A percentile compares a stretch with the other conserved stretches of the same genome.
Evolutionary conservation across 305 asterid genomes (phyloP).

Genomic region (Caryopteris hybrid): DNA sequence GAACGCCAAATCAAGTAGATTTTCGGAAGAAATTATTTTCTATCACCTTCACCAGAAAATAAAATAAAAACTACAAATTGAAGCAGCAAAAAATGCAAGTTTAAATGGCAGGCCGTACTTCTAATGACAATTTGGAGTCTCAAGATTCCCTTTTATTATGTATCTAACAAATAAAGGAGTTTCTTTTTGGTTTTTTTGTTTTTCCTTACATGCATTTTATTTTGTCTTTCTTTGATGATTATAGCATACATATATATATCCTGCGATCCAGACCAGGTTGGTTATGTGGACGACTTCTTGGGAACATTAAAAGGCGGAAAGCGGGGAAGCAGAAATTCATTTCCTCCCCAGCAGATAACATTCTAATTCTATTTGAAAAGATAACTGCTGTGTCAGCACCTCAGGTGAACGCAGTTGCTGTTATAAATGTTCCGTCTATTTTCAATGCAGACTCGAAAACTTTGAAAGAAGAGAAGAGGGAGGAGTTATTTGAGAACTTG

Average conservation of each 20-base stretch:
- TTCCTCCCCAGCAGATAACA: too few relatives aligned
- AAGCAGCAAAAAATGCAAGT: neutral
- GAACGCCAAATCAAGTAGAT: too few relatives aligned
- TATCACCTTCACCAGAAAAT: too few relatives aligned
- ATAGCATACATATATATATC: too few relatives aligned
- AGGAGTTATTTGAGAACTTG: constrained; percentile 79
- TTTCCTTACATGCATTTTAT: too few relatives aligned
- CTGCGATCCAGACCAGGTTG: too few relatives aligned
- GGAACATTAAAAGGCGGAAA: too few relatives aligned
- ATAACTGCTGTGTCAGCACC: neutral
- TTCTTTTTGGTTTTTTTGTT: too few relatives aligned
- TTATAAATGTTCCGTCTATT: neutral
- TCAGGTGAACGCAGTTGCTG: neutral
- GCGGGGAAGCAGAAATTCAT: too few relatives aligned
- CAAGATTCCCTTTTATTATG: neutral
- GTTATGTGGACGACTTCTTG: too few relatives aligned
- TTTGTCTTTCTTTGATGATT: too few relatives aligned
- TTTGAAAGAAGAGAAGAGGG: constrained; percentile 89
- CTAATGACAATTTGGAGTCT: neutral
- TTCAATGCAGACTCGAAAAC: constrained; percentile 75
- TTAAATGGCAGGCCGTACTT: neutral
- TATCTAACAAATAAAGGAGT: neutral
- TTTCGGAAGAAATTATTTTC: too few relatives aligned
- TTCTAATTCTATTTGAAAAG: neutral
- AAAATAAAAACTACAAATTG: neutral